Conservation (phyloP, 2,329 filamentous ascomycete species). For the Fusarium torreyae region DNA sequence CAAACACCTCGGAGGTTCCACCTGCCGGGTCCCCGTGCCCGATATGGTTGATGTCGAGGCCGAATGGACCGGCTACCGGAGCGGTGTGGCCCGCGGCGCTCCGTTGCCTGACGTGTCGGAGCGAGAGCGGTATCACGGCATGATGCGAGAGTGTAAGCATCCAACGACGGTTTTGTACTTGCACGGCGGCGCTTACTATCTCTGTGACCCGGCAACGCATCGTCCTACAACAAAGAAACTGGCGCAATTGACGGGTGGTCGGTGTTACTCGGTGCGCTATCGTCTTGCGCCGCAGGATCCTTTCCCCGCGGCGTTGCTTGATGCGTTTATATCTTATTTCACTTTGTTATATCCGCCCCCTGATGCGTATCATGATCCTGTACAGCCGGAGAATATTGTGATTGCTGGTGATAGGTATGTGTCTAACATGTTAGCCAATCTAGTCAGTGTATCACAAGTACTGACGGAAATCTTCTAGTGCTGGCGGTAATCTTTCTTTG, state of each 20-base stretch:
- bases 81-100: slow-evolving; percentile 65
- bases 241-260: slow-evolving; percentile 76
- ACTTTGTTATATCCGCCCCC: slow-evolving; percentile 79
- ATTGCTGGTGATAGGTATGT: slow-evolving; percentile 77
- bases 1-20: slow-evolving; percentile 42
- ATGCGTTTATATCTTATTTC: slow-evolving; percentile 81
- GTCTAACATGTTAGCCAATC: not conserved
- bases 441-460: slow-evolving; percentile 3
- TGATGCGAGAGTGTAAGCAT: slow-evolving; percentile 78
- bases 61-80: slow-evolving; percentile 83
- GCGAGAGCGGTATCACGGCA: slow-evolving; percentile 72
- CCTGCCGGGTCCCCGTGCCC: slow-evolving; percentile 58
- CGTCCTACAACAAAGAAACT: slow-evolving; percentile 71
- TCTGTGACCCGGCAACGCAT: slow-evolving; percentile 79
- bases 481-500: slow-evolving; percentile 80
- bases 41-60: slow-evolving; percentile 72
- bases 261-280: slow-evolving; percentile 81
- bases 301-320: slow-evolving; percentile 81
- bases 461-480: slow-evolving; percentile 60
- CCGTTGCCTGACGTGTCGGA: slow-evolving; percentile 72
- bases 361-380: slow-evolving; percentile 75
- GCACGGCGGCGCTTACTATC: slow-evolving; percentile 82
- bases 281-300: slow-evolving; percentile 81
- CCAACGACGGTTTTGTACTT: slow-evolving; percentile 79
- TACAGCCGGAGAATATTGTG: slow-evolving; percentile 76